Evolutionary conservation across 2,329 filamentous ascomycete genomes (phyloP).

Genomic region (Epichloe sp.): DNA sequence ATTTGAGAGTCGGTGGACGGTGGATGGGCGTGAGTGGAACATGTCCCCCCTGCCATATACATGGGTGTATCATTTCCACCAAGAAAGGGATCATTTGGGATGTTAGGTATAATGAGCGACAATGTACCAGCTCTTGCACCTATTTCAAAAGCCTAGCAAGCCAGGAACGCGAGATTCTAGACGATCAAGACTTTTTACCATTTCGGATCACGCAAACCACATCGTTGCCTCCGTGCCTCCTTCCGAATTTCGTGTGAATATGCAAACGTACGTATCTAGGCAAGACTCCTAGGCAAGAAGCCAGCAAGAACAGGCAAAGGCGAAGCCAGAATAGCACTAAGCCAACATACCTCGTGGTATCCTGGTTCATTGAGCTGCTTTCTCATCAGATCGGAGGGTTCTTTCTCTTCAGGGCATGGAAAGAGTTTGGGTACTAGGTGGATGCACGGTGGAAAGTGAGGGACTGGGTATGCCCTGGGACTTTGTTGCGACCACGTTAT

Average conservation of each 20-base stretch:
- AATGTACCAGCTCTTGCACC: neutral
- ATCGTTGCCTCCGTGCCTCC: too few species aligned
- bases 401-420: too few species aligned
- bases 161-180: neutral
- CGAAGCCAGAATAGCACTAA: too few species aligned
- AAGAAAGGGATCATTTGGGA: neutral
- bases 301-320: too few species aligned
- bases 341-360: too few species aligned
- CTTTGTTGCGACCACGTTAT: too few species aligned
- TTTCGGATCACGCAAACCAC: neutral
- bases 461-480: too few species aligned
- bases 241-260: neutral
- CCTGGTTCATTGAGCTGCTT: too few species aligned
- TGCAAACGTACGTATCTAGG: neutral
- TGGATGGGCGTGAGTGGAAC: neutral
- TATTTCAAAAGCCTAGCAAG: neutral
- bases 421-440: too few species aligned
- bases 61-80: slow-evolving; percentile 1
- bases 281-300: neutral
- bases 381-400: too few species aligned
- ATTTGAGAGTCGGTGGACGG: neutral
- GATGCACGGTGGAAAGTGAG: too few species aligned
- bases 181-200: neutral
- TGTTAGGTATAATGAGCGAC: neutral
- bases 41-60: neutral